Percentiles rank a stretch among this genome's conserved stretches.
Evolutionary conservation across 768 basidiomycete species (phyloP).

Genomic region (Rhodotorula toruloides): DNA sequence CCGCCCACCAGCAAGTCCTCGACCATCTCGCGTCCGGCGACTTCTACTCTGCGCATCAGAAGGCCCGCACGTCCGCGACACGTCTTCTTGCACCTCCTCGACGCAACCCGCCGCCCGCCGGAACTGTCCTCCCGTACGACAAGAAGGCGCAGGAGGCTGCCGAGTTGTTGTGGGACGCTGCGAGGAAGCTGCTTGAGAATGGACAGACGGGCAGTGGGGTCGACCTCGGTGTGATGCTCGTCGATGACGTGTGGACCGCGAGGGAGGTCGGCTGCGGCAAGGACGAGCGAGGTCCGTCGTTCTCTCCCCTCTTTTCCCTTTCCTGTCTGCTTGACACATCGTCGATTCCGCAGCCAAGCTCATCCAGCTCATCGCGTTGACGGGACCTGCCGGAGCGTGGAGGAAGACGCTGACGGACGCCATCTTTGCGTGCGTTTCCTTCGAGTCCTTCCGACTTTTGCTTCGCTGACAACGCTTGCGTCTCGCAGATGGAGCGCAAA

Average conservation of each 20-base stretch:
- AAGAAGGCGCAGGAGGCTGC: slow-evolving; percentile 77
- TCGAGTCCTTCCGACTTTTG: slow-evolving; percentile 11
- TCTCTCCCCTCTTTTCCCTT: background rate
- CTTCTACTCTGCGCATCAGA: slow-evolving; percentile 88
- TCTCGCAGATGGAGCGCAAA: slow-evolving; percentile 74
- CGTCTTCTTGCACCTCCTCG: slow-evolving; percentile 49
- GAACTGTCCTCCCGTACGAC: slow-evolving; percentile 56
- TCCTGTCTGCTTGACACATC: background rate
- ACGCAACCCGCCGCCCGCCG: background rate
- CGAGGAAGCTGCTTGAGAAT: slow-evolving; percentile 78
- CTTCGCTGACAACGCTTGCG: slow-evolving; percentile 16
- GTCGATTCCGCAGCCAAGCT: slow-evolving; percentile 44
- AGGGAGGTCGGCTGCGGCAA: slow-evolving; percentile 56
- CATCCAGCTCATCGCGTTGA: slow-evolving; percentile 84
- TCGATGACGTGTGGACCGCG: slow-evolving; percentile 72
- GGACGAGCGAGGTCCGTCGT: slow-evolving; percentile 33
- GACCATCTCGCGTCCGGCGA: slow-evolving; percentile 68
- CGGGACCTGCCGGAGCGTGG: slow-evolving; percentile 75
- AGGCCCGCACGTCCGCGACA: slow-evolving; percentile 89
- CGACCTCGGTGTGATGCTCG: slow-evolving; percentile 71
- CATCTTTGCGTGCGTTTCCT: slow-evolving; percentile 65
- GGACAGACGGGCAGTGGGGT: slow-evolving; percentile 84
- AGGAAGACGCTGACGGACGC: slow-evolving; percentile 82
- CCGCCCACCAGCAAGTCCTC: slow-evolving; percentile 48
- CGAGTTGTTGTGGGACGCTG: slow-evolving; percentile 85